Percentiles rank a stretch among this genome's conserved stretches.
These are phyloP conservation scores for Silene coronaria DNA, from an alignment of 179 eudicot genomes.

Conservation along the genomic window DNA sequence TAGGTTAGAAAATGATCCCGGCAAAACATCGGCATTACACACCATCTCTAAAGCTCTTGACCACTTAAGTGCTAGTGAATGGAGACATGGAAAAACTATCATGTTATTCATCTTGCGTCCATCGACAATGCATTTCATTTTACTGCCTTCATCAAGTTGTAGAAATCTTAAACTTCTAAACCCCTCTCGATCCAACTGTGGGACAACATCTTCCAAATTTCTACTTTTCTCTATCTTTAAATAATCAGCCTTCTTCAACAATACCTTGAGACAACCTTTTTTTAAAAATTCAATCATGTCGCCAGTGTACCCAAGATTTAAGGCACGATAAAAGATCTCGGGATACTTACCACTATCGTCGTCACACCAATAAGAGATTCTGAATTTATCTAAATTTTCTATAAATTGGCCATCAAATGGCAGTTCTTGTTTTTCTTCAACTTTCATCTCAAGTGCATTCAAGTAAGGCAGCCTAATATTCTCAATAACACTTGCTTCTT, in stretches of 20 bases:
- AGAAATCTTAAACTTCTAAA: neutral
- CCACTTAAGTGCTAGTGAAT: neutral
- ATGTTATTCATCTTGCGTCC: neutral
- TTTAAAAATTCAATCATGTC: neutral
- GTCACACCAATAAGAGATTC: neutral
- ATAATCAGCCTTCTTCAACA: neutral
- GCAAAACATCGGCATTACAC: neutral
- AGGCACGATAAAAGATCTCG: neutral
- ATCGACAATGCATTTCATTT: neutral
- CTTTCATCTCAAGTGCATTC: neutral
- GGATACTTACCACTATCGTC: rapidly evolving
- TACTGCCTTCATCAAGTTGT: neutral
- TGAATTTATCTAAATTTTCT: neutral
- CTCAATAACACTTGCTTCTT: neutral
- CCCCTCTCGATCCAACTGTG: neutral
- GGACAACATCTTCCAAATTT: neutral
- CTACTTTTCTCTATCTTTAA: neutral
- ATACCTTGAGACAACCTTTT: neutral
- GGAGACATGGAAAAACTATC: neutral
- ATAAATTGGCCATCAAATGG: neutral
- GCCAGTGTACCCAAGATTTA: neutral
- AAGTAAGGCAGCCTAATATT: neutral
- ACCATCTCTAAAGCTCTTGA: neutral
- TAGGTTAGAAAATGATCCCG: neutral
- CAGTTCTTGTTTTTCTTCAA: neutral